These are phyloP conservation scores for Nissolia schottii DNA, from an alignment of 306 rosid species.

Conservation along the genomic window DNA sequence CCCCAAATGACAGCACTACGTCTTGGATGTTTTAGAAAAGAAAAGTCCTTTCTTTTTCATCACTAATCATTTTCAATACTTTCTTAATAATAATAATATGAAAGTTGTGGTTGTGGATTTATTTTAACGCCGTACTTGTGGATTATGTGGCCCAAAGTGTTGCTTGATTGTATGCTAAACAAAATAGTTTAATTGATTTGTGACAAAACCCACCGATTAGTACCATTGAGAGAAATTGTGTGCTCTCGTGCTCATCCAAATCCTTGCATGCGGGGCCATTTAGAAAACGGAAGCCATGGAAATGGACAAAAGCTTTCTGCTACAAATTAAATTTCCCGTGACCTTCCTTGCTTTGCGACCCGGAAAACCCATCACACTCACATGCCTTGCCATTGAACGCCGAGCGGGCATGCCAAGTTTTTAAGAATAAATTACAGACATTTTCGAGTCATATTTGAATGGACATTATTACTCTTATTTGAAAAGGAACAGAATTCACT, in stretches of 20 bases:
- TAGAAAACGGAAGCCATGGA: slow-evolving; percentile 16
- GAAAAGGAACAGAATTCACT: too few species aligned
- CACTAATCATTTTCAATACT: neutral
- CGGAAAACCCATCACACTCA: slow-evolving; percentile 12
- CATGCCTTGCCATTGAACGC: slow-evolving; percentile 25
- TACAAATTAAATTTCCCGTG: slow-evolving; percentile 34
- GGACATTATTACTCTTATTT: too few species aligned
- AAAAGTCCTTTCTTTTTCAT: neutral
- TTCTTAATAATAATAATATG: too few species aligned
- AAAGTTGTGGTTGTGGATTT: neutral
- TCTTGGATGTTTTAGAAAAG: neutral
- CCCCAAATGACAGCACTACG: neutral
- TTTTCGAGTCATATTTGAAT: too few species aligned
- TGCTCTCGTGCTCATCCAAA: slow-evolving; percentile 22
- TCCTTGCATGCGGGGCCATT: slow-evolving; percentile 45
- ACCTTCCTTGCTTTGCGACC: slow-evolving; percentile 28
- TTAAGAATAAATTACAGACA: too few species aligned
- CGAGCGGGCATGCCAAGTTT: neutral
- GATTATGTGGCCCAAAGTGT: neutral
- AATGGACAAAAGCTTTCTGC: slow-evolving; percentile 43
- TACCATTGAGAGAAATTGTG: slow-evolving; percentile 20
- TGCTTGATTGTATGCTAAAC: slow-evolving; percentile 25
- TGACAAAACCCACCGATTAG: slow-evolving; percentile 14
- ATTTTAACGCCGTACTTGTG: slow-evolving; percentile 1
- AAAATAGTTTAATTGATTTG: slow-evolving; percentile 15